Evolutionary conservation across 495 filamentous ascomycete species (phyloP), one percentile per base, ranked within the genome.

Genomic region (Hypoxylon lenormandii): DNA sequence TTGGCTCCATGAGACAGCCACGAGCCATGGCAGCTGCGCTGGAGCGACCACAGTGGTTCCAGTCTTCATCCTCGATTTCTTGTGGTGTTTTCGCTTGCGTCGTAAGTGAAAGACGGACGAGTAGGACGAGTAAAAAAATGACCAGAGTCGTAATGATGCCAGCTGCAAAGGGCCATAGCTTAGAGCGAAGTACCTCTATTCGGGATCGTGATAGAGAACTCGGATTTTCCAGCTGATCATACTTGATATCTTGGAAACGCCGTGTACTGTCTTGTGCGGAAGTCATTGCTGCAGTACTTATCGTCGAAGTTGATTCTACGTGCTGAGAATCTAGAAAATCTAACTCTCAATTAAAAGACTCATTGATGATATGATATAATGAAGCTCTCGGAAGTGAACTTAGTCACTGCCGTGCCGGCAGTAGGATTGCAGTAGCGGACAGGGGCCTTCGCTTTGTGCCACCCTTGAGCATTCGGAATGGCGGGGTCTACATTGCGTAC

Each of bases 1-100:
- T 64, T 12, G 70, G 70, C 33, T 72, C 70, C 70, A 72, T 72
- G 33, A 64, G 50, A 50, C 64, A 72, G 12, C 70, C 70, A 40
- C 60, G 70, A 11, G 58, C 43, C 16, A 64, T 61, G 19, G 69
- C 63, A 11, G 8, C 51, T 16, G 33, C 38, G 51, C 63, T 67
- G 40, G 57, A 51, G 19, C 63, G 51, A 23, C 68, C 63, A 40
- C 58, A 72, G 38, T 67, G 50, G n/a, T 72, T 72, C 69, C 47
- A 65, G 15, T 65, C 46, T 22, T 65, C 61, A 13, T 28, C 26
- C 36, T 63, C 50, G 26, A 63, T 46, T n/a, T 54, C 60, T 53
- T 54, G 15, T 8, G 60, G 1, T 6, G 38, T 23, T 40, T 53
- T 63, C 23, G 23, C 10, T 11, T 33, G 48, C 26, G 47, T 5